These are phyloP conservation scores for Neurospora sp. DNA, from an alignment of 495 filamentous ascomycete species.

Conservation along the genomic window DNA sequence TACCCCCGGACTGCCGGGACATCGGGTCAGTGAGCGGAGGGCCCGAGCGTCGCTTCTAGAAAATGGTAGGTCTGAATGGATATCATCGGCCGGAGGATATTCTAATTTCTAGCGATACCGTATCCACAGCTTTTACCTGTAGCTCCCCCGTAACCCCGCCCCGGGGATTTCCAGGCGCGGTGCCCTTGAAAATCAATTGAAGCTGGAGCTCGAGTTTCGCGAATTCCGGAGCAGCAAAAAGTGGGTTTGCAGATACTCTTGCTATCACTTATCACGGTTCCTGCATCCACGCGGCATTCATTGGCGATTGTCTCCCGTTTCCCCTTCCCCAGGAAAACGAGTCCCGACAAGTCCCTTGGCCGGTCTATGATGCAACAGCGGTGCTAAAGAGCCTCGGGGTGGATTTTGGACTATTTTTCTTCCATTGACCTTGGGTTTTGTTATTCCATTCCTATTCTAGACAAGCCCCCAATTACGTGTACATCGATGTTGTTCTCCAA, in stretches of 20 bases:
- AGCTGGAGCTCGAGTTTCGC: background rate
- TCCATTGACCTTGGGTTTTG: background rate
- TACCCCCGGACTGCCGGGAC: background rate
- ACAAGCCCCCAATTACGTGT: slow-evolving; percentile 5
- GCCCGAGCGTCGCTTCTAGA: background rate
- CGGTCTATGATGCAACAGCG: background rate
- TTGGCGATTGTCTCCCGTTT: background rate
- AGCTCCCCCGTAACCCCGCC: background rate
- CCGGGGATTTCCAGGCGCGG: background rate
- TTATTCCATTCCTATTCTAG: background rate
- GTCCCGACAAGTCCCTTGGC: slow-evolving; percentile 1
- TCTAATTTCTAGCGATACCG: background rate
- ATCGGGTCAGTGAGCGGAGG: background rate
- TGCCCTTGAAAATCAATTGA: background rate
- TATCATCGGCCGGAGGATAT: background rate
- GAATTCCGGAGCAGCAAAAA: background rate
- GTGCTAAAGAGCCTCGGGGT: background rate
- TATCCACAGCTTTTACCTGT: background rate
- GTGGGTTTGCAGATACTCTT: background rate
- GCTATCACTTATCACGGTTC: background rate
- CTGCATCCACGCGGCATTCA: background rate
- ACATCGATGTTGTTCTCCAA: slow-evolving; percentile 32
- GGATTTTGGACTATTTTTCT: background rate
- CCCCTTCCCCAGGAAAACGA: background rate
- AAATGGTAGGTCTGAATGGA: background rate